phyloP scores from a whole-genome alignment of 2,329 filamentous ascomycete genomes.

The Eutypella sp. region DNA sequence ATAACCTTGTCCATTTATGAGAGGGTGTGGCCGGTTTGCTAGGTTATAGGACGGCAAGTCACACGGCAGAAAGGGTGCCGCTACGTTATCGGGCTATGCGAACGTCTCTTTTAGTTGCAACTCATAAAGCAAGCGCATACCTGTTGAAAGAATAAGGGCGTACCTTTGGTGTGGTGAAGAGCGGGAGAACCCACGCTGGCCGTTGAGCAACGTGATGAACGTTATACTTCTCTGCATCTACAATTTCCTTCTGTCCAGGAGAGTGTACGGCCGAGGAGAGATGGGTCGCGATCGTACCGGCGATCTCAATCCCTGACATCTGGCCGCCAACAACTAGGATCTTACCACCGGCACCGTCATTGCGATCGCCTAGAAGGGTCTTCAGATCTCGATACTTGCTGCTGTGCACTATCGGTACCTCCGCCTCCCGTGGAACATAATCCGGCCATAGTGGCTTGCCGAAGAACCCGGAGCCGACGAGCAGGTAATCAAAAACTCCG shows the following conservation, averaged over 20 bases:
- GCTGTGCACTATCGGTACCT: conserved; percentile 60
- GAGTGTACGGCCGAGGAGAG: conserved; percentile 60
- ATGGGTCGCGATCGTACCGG: conserved; percentile 65
- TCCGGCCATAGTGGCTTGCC: conserved; percentile 52
- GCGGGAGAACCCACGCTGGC: conserved; percentile 68
- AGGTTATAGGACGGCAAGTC: conserved; percentile 71
- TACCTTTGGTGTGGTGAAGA: conserved; percentile 49
- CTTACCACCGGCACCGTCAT: conserved; percentile 44
- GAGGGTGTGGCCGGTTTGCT: conserved; percentile 51
- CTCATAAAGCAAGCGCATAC: too few species aligned
- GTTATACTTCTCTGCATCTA: conserved; percentile 44
- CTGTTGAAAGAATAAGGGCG: conserved; percentile 16
- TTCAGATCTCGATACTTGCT: conserved; percentile 57
- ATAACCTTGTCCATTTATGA: conserved; percentile 61
- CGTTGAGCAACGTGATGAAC: conserved; percentile 66
- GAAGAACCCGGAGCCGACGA: conserved; percentile 76
- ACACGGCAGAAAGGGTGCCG: conserved; percentile 63
- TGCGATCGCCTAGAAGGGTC: conserved; percentile 37
- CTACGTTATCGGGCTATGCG: conserved; percentile 36
- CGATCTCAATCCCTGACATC: conserved; percentile 77
- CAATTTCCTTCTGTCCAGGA: conserved; percentile 36
- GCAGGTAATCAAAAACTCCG: conserved; percentile 62
- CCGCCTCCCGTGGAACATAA: conserved; percentile 29
- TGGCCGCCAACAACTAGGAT: conserved; percentile 74
- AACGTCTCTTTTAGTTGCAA: too few species aligned